Evolutionary conservation across 106 monocot genomes (phyloP), one percentile per base, ranked within the genome.

Genomic region (Dendrobium catenatum): DNA sequence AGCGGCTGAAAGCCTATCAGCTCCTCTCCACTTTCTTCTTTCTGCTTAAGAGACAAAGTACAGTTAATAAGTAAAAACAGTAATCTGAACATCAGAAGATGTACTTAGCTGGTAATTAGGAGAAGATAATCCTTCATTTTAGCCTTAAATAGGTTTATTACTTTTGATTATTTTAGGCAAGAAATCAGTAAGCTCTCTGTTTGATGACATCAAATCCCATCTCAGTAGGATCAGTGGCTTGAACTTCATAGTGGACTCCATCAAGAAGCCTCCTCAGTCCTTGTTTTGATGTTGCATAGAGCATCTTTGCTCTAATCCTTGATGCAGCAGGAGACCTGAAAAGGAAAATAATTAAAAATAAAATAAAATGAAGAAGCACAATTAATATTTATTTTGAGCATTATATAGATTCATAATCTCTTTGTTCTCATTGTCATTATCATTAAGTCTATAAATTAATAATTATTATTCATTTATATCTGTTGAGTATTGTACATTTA

Each of bases 271-370:
- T 88, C 55, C 95, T 88, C 66, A 95, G 78, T 67, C 95, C 92
- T 83, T 92, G 88, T 80, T 95, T 95, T 66, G 93, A 95, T 13
- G 95, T 95, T 19, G 95, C 95, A 58, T 95, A 95, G 44, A 95
- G 85, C 0, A 95, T 95, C 82, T 91, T 95, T 7, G 86, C 86
- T 68, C 89, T 86, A 56, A 93, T 90, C 79, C 86, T 88, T 44
- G 92, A 86, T 27, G 88, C 88, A 22, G 80, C 73, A n/a, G 92
- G 92, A 40, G 92, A 80, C 92, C 91, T 91, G 33, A n/a, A 80
- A 56, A 7, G 2, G 51, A 43, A 76, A 18, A 76, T 2, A 37
- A 70, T 24, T 9, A 70, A 70, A 15, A 70, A 70, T 17, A 37
- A 70, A n/a, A 61, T n/a, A n/a, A 61, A n/a, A 4, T n/a, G 22